These are phyloP conservation scores for Vaccinium macrocarpon DNA, from an alignment of 148 eudicot species.

Conservation along the genomic window DNA sequence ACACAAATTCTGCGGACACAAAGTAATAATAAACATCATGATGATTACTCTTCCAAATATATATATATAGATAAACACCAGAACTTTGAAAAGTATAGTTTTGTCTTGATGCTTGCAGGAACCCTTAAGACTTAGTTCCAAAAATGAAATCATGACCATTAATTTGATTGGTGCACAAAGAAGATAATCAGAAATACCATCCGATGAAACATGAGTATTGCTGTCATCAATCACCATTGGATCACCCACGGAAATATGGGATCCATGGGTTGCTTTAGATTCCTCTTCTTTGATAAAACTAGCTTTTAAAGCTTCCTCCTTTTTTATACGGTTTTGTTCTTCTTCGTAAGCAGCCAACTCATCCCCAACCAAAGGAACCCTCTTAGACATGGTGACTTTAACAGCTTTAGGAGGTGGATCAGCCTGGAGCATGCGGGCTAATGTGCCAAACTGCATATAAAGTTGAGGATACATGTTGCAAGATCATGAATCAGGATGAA, in stretches of 20 bases:
- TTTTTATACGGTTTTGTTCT: conserved; percentile 75
- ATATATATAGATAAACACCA: background rate
- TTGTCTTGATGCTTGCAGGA: background rate
- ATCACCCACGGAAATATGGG: conserved; percentile 54
- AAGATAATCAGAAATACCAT: conserved; percentile 48
- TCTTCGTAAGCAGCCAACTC: conserved; percentile 96
- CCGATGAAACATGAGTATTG: conserved; percentile 42
- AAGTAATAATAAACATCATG: background rate
- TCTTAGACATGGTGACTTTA: conserved; percentile 79
- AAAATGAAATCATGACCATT: background rate
- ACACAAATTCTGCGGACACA: background rate
- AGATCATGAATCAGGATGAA: background rate
- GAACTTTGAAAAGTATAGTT: background rate
- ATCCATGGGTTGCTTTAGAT: conserved; percentile 47
- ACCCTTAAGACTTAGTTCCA: background rate
- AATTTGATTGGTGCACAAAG: background rate
- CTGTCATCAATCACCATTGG: conserved; percentile 75
- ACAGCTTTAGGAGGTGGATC: conserved; percentile 99
- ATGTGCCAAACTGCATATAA: conserved; percentile 65
- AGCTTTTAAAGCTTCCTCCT: conserved; percentile 90
- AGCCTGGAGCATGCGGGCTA: conserved; percentile 95
- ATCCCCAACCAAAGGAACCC: conserved; percentile 93
- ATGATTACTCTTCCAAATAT: background rate
- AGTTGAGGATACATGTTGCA: background rate
- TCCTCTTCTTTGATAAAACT: conserved; percentile 81